A percentile compares a stretch with the other conserved stretches of the same genome.
These are phyloP conservation scores for Tulasnella sp. DNA, from an alignment of 768 basidiomycete species.

Conservation along the genomic window DNA sequence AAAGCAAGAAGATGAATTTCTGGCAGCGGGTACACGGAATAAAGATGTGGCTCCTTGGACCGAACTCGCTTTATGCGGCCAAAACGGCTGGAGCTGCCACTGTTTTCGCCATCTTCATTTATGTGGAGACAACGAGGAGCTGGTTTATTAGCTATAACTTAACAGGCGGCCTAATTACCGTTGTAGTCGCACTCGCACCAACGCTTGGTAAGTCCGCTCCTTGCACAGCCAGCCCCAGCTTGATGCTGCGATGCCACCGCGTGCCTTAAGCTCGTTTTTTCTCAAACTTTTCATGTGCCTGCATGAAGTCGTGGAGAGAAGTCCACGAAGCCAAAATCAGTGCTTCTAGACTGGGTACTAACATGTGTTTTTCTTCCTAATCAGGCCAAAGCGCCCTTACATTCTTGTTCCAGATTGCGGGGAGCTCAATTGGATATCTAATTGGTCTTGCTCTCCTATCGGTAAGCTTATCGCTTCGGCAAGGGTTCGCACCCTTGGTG, in stretches of 20 bases:
- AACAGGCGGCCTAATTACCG: conserved; percentile 37
- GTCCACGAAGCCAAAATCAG: not conserved
- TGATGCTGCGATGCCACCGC: not conserved
- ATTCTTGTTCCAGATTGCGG: conserved; percentile 38
- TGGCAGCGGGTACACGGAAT: conserved; percentile 31
- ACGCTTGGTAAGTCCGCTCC: conserved; percentile 32
- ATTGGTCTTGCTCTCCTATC: conserved; percentile 32
- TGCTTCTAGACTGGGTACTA: not conserved
- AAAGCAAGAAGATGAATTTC: conserved; percentile 19
- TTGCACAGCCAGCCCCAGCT: not conserved
- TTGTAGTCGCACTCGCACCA: conserved; percentile 38
- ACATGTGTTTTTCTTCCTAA: not conserved
- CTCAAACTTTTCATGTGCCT: conserved; percentile 19
- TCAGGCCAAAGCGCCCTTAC: conserved; percentile 36
- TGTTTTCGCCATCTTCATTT: conserved; percentile 37
- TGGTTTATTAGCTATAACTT: conserved; percentile 37
- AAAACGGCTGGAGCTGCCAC: conserved; percentile 35
- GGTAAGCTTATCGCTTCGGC: conserved; percentile 21
- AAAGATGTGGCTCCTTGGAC: conserved; percentile 30
- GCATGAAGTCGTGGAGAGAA: not conserved
- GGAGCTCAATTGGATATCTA: conserved; percentile 35
- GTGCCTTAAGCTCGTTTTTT: not conserved
- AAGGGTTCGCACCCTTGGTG: not conserved
- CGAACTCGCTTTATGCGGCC: conserved; percentile 34
- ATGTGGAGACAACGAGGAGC: conserved; percentile 33